Percentiles rank a stretch among this genome's conserved stretches.
Evolutionary conservation across 148 eudicot genomes (phyloP).

Genomic region (Rhododendron williamsianum): DNA sequence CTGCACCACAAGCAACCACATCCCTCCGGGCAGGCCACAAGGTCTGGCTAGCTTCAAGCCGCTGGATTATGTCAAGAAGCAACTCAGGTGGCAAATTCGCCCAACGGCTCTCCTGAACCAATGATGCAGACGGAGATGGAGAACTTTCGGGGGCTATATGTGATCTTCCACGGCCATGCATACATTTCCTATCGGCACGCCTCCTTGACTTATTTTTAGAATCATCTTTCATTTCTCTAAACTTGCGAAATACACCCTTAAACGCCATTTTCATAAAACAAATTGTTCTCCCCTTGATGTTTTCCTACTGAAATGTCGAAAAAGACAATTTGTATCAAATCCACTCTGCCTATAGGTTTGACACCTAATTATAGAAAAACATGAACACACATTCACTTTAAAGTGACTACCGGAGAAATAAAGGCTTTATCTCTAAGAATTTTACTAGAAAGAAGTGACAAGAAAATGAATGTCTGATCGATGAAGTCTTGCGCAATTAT

Average conservation of each 20-base stretch:
- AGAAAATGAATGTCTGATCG: not conserved
- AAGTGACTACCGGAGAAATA: not conserved
- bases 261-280: constrained; percentile 20
- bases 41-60: constrained; percentile 33
- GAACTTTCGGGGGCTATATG: constrained; percentile 34
- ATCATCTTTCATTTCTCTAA: constrained; percentile 14
- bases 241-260: constrained; percentile 23
- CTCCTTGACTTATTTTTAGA: constrained; percentile 15
- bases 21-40: constrained; percentile 46
- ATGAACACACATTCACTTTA: not conserved
- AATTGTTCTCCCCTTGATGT: not conserved
- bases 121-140: constrained; percentile 13
- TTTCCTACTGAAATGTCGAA: not conserved
- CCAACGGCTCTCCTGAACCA: constrained; percentile 33
- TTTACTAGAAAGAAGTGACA: not conserved
- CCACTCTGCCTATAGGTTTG: not conserved
- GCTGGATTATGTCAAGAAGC: constrained; percentile 45
- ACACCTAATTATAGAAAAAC: constrained; percentile 2
- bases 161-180: constrained; percentile 23
- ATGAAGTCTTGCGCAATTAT: not conserved
- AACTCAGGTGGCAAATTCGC: constrained; percentile 46
- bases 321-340: not conserved
- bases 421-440: not conserved
- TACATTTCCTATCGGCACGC: constrained; percentile 18
- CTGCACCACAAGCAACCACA: constrained; percentile 47